Evolutionary conservation across 768 basidiomycete species (phyloP).

Genomic region (Lactarius indigo): DNA sequence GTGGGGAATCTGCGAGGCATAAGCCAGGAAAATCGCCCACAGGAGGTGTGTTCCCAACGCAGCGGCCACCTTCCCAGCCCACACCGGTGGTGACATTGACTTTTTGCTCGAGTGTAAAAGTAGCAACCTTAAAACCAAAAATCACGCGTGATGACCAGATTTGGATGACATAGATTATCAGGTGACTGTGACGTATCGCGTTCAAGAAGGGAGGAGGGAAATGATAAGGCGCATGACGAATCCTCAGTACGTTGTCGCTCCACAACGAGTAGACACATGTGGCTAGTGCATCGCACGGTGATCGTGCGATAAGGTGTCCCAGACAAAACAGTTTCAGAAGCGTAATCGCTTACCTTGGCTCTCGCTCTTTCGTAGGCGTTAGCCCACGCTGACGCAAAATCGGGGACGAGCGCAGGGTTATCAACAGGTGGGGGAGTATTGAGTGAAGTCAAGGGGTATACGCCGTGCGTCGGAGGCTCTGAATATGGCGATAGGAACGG

Average conservation of each 20-base stretch:
- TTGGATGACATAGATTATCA: background rate
- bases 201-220: background rate
- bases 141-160: background rate
- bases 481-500: conserved; percentile 35
- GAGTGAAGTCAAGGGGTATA: conserved; percentile 55
- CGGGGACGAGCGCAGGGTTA: conserved; percentile 41
- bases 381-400: conserved; percentile 53
- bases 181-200: background rate
- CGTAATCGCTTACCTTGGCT: conserved; percentile 21
- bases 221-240: background rate
- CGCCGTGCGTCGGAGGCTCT: conserved; percentile 48
- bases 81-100: conserved; percentile 26
- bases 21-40: conserved; percentile 60
- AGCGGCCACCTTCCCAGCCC: conserved; percentile 60
- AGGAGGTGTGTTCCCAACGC: conserved; percentile 63
- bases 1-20: conserved; percentile 73
- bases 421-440: conserved; percentile 51
- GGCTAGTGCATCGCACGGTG: background rate
- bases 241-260: background rate
- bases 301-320: background rate
- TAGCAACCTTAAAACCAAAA: conserved; percentile 7
- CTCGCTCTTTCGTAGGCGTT: conserved; percentile 57
- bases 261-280: background rate
- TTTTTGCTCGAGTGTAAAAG: conserved; percentile 24
- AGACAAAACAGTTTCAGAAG: background rate